Evolutionary conservation across 805 yeast genomes (phyloP).

Genomic region (Clavispora carvajalis): DNA sequence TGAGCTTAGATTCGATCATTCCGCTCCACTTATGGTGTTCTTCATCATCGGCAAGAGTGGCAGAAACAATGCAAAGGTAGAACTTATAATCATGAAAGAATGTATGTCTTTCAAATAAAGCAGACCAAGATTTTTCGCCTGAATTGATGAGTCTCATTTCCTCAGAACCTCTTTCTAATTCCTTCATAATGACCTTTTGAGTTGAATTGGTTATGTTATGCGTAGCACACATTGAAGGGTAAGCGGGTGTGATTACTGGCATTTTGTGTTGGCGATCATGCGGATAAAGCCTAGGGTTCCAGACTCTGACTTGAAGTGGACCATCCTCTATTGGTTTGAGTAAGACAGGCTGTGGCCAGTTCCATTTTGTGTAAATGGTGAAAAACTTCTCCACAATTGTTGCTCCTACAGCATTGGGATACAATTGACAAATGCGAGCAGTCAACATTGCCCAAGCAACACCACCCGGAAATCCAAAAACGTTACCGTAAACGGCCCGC

Average conservation of each 20-base stretch:
- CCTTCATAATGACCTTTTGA: slow-evolving; percentile 73
- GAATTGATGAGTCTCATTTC: slow-evolving; percentile 62
- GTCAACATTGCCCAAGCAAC: slow-evolving; percentile 99
- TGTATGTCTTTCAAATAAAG: slow-evolving; percentile 70
- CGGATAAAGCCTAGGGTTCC: slow-evolving; percentile 92
- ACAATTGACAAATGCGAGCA: slow-evolving; percentile 94
- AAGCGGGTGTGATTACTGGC: slow-evolving; percentile 99
- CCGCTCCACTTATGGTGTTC: slow-evolving; percentile 92
- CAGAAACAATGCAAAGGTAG: slow-evolving; percentile 76
- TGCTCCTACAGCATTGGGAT: slow-evolving; percentile 94
- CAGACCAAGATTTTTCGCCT: slow-evolving; percentile 68
- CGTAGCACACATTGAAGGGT: slow-evolving; percentile 98
- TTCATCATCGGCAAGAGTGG: slow-evolving; percentile 68
- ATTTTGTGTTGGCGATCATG: slow-evolving; percentile 86
- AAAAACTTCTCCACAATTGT: slow-evolving; percentile 88
- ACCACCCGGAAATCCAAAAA: slow-evolving; percentile 98
- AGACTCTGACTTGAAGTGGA: slow-evolving; percentile 89
- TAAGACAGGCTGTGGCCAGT: slow-evolving; percentile 97
- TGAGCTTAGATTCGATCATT: slow-evolving; percentile 80
- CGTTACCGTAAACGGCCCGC: slow-evolving; percentile 89
- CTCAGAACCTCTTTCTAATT: slow-evolving; percentile 69
- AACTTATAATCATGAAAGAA: slow-evolving; percentile 83
- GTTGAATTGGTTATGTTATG: slow-evolving; percentile 92
- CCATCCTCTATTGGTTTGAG: slow-evolving; percentile 94
- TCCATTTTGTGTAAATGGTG: slow-evolving; percentile 82